These are phyloP conservation scores for Boeremia exigua DNA, from an alignment of 2,329 filamentous ascomycete species.

Conservation along the genomic window DNA sequence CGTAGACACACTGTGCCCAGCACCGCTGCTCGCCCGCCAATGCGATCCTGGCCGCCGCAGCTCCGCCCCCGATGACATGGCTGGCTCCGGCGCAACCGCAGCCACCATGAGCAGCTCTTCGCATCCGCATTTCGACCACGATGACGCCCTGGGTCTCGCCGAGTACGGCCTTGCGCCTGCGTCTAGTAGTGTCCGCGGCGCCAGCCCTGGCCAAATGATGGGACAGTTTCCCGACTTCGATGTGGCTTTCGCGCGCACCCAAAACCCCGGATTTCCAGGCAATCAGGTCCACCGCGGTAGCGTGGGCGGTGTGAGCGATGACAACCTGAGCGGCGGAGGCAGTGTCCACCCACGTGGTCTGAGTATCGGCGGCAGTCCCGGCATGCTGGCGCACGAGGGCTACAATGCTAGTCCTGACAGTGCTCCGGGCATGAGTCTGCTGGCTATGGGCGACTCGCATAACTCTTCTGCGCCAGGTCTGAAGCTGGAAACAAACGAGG, in stretches of 20 bases:
- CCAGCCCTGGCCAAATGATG: conserved; percentile 35
- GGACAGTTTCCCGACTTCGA: conserved; percentile 42
- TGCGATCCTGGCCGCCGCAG: conserved; percentile 27
- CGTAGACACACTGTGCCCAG: neutral
- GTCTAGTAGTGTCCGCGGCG: conserved; percentile 6
- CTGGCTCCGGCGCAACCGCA: conserved; percentile 35
- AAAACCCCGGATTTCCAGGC: conserved; percentile 23
- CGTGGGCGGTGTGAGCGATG: conserved; percentile 41
- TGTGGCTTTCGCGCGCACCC: conserved; percentile 35
- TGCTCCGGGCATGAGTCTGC: conserved; percentile 36
- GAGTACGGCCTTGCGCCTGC: conserved; percentile 45
- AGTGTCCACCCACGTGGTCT: conserved; percentile 38
- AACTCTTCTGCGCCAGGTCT: conserved; percentile 34
- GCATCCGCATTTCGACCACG: conserved; percentile 38
- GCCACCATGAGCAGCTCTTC: conserved; percentile 38
- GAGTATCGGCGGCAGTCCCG: conserved; percentile 43
- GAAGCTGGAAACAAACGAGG: conserved; percentile 38
- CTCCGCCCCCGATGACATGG: conserved; percentile 34
- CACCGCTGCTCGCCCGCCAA: conserved; percentile 17
- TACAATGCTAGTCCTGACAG: conserved; percentile 47
- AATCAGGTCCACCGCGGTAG: conserved; percentile 38
- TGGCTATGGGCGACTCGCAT: conserved; percentile 39
- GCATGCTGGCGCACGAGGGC: conserved; percentile 36
- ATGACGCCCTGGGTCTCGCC: conserved; percentile 44
- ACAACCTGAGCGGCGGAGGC: conserved; percentile 34